Base-by-base conservation (phyloP, 176 grass and related monocot genomes). In the Aechmea fasciata region DNA sequence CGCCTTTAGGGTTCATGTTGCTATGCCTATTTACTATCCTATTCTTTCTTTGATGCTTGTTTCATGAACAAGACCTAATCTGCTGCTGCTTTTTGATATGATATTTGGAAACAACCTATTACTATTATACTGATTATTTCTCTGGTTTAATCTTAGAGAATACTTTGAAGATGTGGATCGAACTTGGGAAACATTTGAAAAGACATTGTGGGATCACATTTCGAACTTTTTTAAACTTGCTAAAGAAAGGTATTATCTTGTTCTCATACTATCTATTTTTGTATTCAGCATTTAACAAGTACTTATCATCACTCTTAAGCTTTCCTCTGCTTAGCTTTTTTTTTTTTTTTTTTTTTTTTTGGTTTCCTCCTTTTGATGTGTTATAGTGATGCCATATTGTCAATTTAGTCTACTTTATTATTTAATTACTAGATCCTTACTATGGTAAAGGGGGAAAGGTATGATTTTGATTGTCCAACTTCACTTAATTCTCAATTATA, bases 161-260 rank as follows among this genome's bases (percentile, higher is more conserved):
- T 99, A 99, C 71, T 99, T 99, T 78, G 95, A 99, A 85, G 90
- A 99, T 85, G 95, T 99, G 18, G 87, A 94, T 85, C 51, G 74
- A 70, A 86, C 90, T 28, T 99, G 95, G 95, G 95, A 99, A 73
- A 99, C 87, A 78, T 99, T 94, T 88, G 95, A 99, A 75, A 99
- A 86, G 78, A 76, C 82, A 54, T 86, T 99, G 79, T 99, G 95
- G 95, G 75, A 55, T 57, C 87, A 99, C 50, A 70, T 94, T 70
- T 55, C 73, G 49, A 99, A 99, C 65, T 99, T 88, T 68, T 99
- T 86, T 78, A 88, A 52, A 69, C 95, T 90, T 64, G 86, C 95
- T 61, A 99, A 94, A 84, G 95, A 94, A 71, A 94, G 95, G 95
- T 99, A 83, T 14, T 57, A 14, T 54, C 67, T 65, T 75, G 65